Base-by-base conservation (phyloP, 1,139 yeast species). In the Lodderomyces theae region DNA sequence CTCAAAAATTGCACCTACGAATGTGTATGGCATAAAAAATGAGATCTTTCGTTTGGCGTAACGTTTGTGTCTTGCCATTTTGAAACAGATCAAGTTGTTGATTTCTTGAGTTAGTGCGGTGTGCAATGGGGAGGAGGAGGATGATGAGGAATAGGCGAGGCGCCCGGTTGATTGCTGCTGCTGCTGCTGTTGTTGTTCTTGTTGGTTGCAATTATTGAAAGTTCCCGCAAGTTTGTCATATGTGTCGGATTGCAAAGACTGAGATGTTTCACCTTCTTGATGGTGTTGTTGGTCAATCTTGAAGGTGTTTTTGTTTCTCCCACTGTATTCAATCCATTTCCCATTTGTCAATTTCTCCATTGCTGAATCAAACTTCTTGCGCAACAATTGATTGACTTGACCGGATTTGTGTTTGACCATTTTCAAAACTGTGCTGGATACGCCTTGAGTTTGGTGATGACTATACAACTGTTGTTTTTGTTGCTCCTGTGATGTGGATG, bases 1-100 rank as follows among this genome's bases (percentile, higher is more conserved):
- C 47, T 73, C 72, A 54, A 72, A 85, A 6, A 85, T 49, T 0
- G 82, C 90, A 5, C 94, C 94, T 1, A 85, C 77, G 58, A 78
- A 73, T 0, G 83, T 72, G 34, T 69, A 65, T 0, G 90, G 88
- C 19, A 79, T 61, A 51, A 72, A 82, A 15, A 81, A 57, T 5
- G 75, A 66, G 26, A 77, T 48, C 18, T 70, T 58, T 37, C 84
- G 63, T 25, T 58, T 57, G 1, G 81, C 79, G 51, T 80, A 84
- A 51, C 78, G 74, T 52, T 77, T 76, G 24, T 82, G 63, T 45
- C 92, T 65, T 1, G 88, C 86, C 47, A 82, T 60, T 46, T 82
- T 79, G 52, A 72, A 82, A 48, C 88, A 82, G 12, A 61, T 65
- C 26, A 74, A 53, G 39, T 66, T 64, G 12, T 61, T 50, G 7